Conservation (phyloP, 2,329 filamentous ascomycete genomes). For the Diaporthe vaccinii region DNA sequence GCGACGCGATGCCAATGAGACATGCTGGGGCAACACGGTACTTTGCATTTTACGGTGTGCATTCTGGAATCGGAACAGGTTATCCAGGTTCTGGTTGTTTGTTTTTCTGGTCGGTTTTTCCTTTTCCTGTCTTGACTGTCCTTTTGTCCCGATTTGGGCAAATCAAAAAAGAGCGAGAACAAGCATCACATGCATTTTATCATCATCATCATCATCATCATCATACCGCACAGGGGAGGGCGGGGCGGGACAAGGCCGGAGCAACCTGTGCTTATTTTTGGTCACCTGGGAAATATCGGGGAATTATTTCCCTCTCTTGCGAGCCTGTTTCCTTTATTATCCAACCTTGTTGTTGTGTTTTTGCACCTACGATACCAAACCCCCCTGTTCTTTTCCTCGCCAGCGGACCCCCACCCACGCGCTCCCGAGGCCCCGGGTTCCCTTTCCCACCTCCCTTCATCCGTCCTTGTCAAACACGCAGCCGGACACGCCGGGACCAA, state of each 20-base stretch:
- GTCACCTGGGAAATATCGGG: slow-evolving; percentile 16
- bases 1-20: slow-evolving; percentile 32
- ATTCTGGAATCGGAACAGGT: slow-evolving; percentile 39
- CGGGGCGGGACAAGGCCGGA: slow-evolving; percentile 1
- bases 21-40: slow-evolving; percentile 27
- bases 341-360: slow-evolving; percentile 37
- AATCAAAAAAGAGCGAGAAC: slow-evolving; percentile 30
- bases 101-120: slow-evolving; percentile 36
- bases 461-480: slow-evolving; percentile 21
- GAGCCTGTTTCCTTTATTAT: slow-evolving; percentile 23
- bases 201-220: slow-evolving; percentile 24
- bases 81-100: slow-evolving; percentile 40
- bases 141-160: slow-evolving; percentile 40
- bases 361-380: slow-evolving; percentile 25
- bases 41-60: slow-evolving; percentile 34
- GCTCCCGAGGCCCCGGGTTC: slow-evolving; percentile 9
- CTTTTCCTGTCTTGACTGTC: slow-evolving; percentile 42
- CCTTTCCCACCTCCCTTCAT: background rate
- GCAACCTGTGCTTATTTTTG: slow-evolving; percentile 29
- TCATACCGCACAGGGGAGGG: slow-evolving; percentile 19
- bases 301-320: background rate
- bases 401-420: slow-evolving; percentile 21
- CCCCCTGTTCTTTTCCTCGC: slow-evolving; percentile 15
- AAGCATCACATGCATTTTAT: slow-evolving; percentile 29
- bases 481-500: slow-evolving; percentile 15